phyloP scores from a whole-genome alignment of 306 rosid species.

The Glycyrrhiza uralensis region DNA sequence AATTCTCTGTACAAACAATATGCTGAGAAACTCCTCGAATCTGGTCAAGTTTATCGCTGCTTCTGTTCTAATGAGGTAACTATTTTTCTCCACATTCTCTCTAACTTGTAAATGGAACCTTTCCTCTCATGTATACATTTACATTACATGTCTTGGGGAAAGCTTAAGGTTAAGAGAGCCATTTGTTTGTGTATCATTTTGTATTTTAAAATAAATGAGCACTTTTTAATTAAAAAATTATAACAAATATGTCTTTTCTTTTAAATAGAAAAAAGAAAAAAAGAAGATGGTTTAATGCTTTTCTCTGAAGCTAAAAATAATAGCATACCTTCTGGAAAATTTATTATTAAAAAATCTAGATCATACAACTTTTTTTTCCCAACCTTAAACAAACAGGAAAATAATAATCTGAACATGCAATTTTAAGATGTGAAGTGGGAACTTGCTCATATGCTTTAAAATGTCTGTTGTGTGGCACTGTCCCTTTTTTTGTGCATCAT shows the following conservation, averaged over 20 bases:
- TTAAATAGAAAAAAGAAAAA: background rate
- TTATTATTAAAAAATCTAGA: background rate
- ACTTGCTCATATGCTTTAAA: background rate
- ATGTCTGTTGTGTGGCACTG: background rate
- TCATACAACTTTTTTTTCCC: background rate
- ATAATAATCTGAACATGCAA: background rate
- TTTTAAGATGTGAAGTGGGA: background rate
- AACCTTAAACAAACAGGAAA: background rate
- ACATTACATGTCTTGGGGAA: too few relatives aligned
- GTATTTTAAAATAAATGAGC: background rate
- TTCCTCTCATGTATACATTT: background rate
- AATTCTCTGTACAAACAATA: constrained; percentile 70
- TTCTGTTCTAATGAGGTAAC: constrained; percentile 91
- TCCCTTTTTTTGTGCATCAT: background rate
- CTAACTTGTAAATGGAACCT: background rate
- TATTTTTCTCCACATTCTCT: constrained; percentile 1
- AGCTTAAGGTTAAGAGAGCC: background rate
- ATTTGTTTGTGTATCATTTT: background rate
- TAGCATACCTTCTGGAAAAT: background rate
- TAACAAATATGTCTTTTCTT: background rate
- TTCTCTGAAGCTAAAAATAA: background rate
- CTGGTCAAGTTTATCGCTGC: constrained; percentile 83
- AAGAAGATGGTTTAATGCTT: background rate
- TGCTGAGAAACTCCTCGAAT: constrained; percentile 75
- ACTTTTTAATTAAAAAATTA: background rate